These are phyloP conservation scores for Macaranga tanarius DNA, from an alignment of 441 rosid species.

Conservation along the genomic window DNA sequence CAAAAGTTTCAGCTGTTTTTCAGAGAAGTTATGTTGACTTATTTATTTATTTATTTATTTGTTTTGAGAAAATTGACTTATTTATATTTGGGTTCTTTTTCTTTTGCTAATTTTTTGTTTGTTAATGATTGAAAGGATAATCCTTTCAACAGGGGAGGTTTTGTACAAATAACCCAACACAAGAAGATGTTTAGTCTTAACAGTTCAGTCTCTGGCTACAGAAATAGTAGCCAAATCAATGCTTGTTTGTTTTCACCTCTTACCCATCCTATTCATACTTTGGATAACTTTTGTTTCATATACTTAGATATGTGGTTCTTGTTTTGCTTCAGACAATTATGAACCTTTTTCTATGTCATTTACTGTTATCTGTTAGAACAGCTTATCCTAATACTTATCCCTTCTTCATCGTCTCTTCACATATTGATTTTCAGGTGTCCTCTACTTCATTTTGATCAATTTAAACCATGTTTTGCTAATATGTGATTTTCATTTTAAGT, in stretches of 20 bases:
- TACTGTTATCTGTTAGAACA: too few relatives aligned
- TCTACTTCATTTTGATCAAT: too few relatives aligned
- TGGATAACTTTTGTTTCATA: neutral
- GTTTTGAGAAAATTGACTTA: neutral
- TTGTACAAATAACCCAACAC: too few relatives aligned
- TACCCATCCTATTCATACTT: too few relatives aligned
- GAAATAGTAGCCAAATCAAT: neutral
- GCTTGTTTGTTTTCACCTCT: neutral
- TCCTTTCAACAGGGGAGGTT: too few relatives aligned
- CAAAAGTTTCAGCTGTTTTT: neutral
- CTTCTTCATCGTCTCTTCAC: too few relatives aligned
- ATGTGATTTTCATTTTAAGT: too few relatives aligned
- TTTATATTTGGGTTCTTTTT: neutral
- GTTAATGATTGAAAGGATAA: neutral
- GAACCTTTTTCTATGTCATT: too few relatives aligned
- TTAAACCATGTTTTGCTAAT: too few relatives aligned
- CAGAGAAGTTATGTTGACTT: neutral
- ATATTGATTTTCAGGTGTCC: too few relatives aligned
- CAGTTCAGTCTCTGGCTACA: neutral
- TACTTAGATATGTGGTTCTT: neutral
- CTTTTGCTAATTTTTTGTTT: neutral
- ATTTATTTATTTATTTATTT: neutral
- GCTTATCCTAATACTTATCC: too few relatives aligned
- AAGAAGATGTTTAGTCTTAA: neutral
- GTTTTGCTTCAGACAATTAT: too few relatives aligned